A percentile compares a stretch with the other conserved stretches of the same genome.
phyloP scores from a whole-genome alignment of 345 rosid species.

The Ceriops decandra region DNA sequence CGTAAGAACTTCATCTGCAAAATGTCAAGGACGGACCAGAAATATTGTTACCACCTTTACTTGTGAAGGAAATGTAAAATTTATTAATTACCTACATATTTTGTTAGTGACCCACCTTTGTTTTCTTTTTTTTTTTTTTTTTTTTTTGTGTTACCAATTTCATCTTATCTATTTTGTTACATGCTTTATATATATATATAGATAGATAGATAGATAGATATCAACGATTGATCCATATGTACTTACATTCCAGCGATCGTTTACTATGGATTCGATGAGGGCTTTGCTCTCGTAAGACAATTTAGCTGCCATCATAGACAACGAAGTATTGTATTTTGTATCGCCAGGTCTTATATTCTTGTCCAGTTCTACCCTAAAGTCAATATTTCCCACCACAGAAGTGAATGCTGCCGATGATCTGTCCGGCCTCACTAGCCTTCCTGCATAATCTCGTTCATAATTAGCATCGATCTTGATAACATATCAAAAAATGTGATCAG shows the following conservation, averaged over 20 bases:
- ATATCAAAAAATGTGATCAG: background rate
- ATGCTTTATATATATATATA: background rate
- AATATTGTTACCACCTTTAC: no score
- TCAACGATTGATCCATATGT: background rate
- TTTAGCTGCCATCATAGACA: conserved; percentile 13
- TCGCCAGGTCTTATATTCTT: background rate
- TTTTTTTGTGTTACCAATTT: no score
- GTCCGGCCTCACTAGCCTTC: background rate
- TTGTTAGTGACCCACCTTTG: no score
- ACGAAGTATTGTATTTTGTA: background rate
- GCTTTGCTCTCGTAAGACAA: conserved; percentile 13
- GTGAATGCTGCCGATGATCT: conserved; percentile 9
- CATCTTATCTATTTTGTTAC: background rate
- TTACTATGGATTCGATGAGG: conserved; percentile 5
- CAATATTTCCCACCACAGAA: conserved; percentile 8
- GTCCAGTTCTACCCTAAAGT: conserved; percentile 5
- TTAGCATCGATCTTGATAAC: no score
- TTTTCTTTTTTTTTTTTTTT: no score
- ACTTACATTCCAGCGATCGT: conserved; percentile 12
- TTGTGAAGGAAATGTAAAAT: no score
- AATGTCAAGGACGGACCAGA: background rate
- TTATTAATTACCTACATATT: no score
- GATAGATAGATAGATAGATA: no score
- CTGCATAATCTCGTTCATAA: conserved; percentile 3
- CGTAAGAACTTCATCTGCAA: conserved; percentile 47